These are phyloP conservation scores for Lactifluus pinguis DNA, from an alignment of 768 basidiomycete genomes.

Conservation along the genomic window DNA sequence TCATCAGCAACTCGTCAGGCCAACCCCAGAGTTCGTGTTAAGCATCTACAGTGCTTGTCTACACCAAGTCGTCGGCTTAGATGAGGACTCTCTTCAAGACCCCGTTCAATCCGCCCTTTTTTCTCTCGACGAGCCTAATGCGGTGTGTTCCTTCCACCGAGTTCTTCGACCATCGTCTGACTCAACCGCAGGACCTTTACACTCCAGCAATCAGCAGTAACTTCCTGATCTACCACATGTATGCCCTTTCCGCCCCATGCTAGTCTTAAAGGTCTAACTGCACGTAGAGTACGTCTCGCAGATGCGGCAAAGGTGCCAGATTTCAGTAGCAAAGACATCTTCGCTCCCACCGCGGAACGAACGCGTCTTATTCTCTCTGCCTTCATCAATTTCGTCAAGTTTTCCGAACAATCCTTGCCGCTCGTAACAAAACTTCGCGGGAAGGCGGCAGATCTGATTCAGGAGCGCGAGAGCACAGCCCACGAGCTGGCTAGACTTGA, in stretches of 20 bases:
- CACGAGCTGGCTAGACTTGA: slow-evolving; percentile 42
- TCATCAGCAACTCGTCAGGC: slow-evolving; percentile 57
- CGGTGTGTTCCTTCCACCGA: slow-evolving; percentile 30
- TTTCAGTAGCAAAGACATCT: slow-evolving; percentile 69
- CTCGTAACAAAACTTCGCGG: slow-evolving; percentile 57
- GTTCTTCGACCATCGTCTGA: background rate
- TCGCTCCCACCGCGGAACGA: slow-evolving; percentile 62
- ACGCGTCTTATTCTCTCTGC: slow-evolving; percentile 72
- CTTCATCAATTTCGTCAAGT: slow-evolving; percentile 91
- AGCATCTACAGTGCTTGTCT: slow-evolving; percentile 63
- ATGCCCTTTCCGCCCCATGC: slow-evolving; percentile 18
- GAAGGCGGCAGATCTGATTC: slow-evolving; percentile 43
- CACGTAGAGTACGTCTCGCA: slow-evolving; percentile 55
- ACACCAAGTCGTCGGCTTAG: slow-evolving; percentile 59
- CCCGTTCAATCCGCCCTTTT: slow-evolving; percentile 49
- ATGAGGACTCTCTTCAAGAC: slow-evolving; percentile 46
- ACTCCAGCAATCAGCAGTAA: slow-evolving; percentile 48
- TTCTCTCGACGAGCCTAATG: slow-evolving; percentile 40
- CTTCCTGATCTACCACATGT: slow-evolving; percentile 66
- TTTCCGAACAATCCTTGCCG: slow-evolving; percentile 62
- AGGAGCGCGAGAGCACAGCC: slow-evolving; percentile 52
- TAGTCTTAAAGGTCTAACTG: background rate
- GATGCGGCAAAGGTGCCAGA: slow-evolving; percentile 64
- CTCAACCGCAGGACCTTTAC: slow-evolving; percentile 51
- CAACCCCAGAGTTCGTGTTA: slow-evolving; percentile 63